Percentiles rank a stretch among this genome's conserved stretches.
Conservation (phyloP, 495 filamentous ascomycete genomes). For the Aspergillus funiculosus region DNA sequence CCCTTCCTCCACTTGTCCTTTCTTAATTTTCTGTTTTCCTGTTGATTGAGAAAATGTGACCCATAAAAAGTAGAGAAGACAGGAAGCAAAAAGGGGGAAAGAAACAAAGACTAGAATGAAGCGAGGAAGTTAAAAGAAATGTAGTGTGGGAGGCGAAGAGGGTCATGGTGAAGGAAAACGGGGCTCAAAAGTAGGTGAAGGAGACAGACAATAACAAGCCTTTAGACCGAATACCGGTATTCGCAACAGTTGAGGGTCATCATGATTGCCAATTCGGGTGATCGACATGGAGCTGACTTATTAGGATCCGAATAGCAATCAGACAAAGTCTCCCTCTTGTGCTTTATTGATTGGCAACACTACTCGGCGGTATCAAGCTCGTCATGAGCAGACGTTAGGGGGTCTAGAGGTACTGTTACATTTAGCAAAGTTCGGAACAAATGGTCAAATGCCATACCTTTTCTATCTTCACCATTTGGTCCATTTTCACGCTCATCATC, state of each 20-base stretch:
- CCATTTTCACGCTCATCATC: constrained; percentile 49
- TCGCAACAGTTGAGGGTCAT: background rate
- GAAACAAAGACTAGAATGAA: background rate
- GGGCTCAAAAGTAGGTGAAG: background rate
- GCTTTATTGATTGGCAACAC: constrained; percentile 19
- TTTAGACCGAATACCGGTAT: constrained; percentile 7
- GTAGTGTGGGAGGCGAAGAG: too few species aligned
- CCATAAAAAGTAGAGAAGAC: background rate
- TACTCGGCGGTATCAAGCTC: constrained; percentile 97
- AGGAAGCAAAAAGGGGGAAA: constrained; percentile 1
- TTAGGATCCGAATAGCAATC: background rate
- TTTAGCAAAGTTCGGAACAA: constrained; percentile 2
- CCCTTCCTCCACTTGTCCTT: background rate
- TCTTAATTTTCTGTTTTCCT: constrained; percentile 5
- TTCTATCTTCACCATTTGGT: constrained; percentile 64
- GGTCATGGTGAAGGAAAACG: background rate
- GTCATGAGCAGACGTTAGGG: constrained; percentile 81
- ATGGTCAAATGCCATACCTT: constrained; percentile 57
- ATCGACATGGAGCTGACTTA: background rate
- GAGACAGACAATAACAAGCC: constrained; percentile 1
- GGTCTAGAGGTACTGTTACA: constrained; percentile 53
- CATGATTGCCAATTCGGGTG: background rate
- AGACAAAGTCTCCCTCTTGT: background rate
- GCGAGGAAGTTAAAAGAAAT: too few species aligned
- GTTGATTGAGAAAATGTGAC: background rate